A percentile compares a stretch with the other conserved stretches of the same genome.
Conservation (phyloP, 2,329 filamentous ascomycete species). For the Metarhizium guizhouense region DNA sequence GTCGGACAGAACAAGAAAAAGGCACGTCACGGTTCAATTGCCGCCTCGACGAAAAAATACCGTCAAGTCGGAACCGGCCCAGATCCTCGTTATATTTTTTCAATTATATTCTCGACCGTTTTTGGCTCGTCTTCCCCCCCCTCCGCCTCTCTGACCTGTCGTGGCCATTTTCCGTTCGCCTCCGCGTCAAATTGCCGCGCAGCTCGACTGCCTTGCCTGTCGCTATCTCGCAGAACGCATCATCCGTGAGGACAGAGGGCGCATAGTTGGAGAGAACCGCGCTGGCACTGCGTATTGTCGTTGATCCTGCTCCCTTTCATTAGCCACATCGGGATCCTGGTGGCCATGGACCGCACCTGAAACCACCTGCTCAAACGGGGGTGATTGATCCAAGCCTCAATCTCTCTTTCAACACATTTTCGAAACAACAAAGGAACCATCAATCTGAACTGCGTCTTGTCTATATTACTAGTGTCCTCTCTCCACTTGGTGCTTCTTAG, state of each 20-base stretch:
- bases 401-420: background rate
- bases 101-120: background rate
- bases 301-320: background rate
- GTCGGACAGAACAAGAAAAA: background rate
- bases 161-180: background rate
- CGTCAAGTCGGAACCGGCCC: background rate
- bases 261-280: background rate
- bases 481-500: background rate
- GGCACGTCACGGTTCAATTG: background rate
- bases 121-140: no score
- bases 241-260: background rate
- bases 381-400: background rate
- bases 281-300: background rate
- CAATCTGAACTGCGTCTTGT: background rate
- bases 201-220: background rate
- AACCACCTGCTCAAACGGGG: slow-evolving; percentile 4
- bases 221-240: background rate
- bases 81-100: background rate
- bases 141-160: background rate
- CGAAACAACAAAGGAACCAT: background rate
- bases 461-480: background rate
- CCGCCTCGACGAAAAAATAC: background rate
- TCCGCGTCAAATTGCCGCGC: background rate
- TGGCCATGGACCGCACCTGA: slow-evolving; percentile 7
- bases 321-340: background rate